Conservation (phyloP, 2,329 filamentous ascomycete genomes). For the Allantophomopsis cytisporea region DNA sequence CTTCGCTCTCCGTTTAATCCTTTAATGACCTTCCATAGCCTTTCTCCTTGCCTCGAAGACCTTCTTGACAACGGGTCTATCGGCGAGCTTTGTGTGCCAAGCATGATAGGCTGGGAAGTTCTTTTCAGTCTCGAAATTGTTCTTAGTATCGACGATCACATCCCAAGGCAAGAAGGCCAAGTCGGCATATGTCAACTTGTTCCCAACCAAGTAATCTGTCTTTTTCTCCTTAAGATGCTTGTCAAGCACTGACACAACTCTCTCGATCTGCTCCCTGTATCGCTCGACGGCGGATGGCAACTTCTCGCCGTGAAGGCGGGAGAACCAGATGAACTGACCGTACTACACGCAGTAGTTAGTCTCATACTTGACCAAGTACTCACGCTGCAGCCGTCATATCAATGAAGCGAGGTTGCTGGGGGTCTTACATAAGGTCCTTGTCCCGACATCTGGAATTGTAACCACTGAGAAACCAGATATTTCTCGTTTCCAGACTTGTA, state of each 20-base stretch:
- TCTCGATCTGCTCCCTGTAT: slow-evolving; percentile 26
- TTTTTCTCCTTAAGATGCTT: slow-evolving; percentile 17
- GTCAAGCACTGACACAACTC: slow-evolving; percentile 24
- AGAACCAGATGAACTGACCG: slow-evolving; percentile 19
- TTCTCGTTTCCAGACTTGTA: slow-evolving; percentile 18
- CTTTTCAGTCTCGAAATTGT: slow-evolving; percentile 4
- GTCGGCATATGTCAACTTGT: slow-evolving; percentile 24
- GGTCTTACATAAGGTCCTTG: slow-evolving; percentile 20
- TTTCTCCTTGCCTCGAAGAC: slow-evolving; percentile 3
- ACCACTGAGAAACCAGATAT: slow-evolving; percentile 20
- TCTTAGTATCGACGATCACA: not conserved
- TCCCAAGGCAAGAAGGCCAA: slow-evolving; percentile 21
- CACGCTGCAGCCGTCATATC: too few relatives aligned
- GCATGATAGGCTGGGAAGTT: slow-evolving; percentile 3
- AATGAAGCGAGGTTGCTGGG: too few relatives aligned
- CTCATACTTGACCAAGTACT: too few relatives aligned
- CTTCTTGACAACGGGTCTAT: slow-evolving; percentile 7
- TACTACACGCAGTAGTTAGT: slow-evolving; percentile 15
- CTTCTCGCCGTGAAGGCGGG: slow-evolving; percentile 21
- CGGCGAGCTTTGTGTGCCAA: slow-evolving; percentile 5
- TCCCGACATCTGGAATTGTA: slow-evolving; percentile 23
- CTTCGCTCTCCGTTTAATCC: too few relatives aligned
- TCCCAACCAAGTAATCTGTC: slow-evolving; percentile 20
- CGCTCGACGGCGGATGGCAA: slow-evolving; percentile 26
- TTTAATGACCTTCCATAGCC: not conserved